Evolutionary conservation across 2,329 filamentous ascomycete genomes (phyloP), one percentile per base, ranked within the genome.

Genomic region (Ophiostoma sp.): DNA sequence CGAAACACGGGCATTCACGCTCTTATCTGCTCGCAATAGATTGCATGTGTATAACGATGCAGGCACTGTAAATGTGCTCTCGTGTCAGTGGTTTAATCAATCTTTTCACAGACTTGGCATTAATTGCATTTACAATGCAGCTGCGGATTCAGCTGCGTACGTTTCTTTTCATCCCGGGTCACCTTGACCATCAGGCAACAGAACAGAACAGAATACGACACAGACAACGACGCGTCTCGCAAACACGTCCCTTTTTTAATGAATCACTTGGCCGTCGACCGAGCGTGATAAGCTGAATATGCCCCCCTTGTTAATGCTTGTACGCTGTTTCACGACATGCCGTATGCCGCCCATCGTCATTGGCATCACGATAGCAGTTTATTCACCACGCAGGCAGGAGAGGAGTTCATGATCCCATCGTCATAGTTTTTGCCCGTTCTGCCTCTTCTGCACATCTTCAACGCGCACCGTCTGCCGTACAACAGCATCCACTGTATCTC

Each of bases 21-120:
- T 69, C 64, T 52, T 69, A 69, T 69, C 45, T 69, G 64, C 64
- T 50, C 64, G 45, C 17, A 36, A 36, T 52, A 36, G 11, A 52
- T 28, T 69, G 66, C 25, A 33, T 15, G 4, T 52, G 66, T 17
- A 33, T 25, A 22, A 11, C 22, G 8, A n/a, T 28, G 39, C 33
- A 25, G 25, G n/a, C 25, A 17, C 3, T 25, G 33, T 25, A 22
- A 39, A 25, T 63, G n/a, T 25, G 59, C 33, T 63, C 33, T 22
- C 3, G 5, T 36, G 17, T 25, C 22, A 3, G 22, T 55, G 22
- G 1, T 12, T 25, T 55, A 15, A 17, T 59, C 12, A 3, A 59
- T 59, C n/a, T 52, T 6, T n/a, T 52, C 19, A 52, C 19, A n/a
- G n/a, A n/a, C n/a, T 17, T 45, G 11, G 2, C 12, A 12, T 25